Evolutionary conservation across 768 basidiomycete species (phyloP), one percentile per base, ranked within the genome.

Genomic region (Rhodotorula graminis): DNA sequence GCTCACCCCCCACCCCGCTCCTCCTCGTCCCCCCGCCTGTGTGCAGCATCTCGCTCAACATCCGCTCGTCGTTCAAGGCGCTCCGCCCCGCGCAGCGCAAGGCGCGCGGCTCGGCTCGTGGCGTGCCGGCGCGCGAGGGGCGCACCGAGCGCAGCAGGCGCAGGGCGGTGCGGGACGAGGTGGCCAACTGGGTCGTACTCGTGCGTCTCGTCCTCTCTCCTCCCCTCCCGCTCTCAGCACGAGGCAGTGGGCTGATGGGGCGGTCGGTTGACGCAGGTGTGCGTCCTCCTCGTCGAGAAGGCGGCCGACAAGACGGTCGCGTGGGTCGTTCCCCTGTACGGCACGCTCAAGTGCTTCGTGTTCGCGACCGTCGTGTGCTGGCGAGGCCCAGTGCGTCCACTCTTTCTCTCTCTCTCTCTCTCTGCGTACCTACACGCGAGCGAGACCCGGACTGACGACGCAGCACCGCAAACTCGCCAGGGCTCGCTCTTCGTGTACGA

Each of bases 171-270:
- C 55, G 52, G 68, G 65, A 18, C 1, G 60, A 66, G 23, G 9
- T 69, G 18, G 53, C 37, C 25, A 61, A 64, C 53, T 71, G 70
- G 70, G 40, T 70, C 44, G 70, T 75, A 33, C 66, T 61, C 56
- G 74, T 72, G 47, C 10, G 70, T 37, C 5, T 37, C 5, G 5
- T 37, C 37, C 44, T 53, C 27, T 18, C 4, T 18, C 5, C 49
- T 33, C 8, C 29, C n/a, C n/a, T n/a, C n/a, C n/a, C n/a, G n/a
- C n/a, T n/a, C n/a, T n/a, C n/a, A n/a, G n/a, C n/a, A n/a, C n/a
- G n/a, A n/a, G n/a, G n/a, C n/a, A n/a, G n/a, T n/a, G n/a, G n/a
- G n/a, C n/a, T n/a, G n/a, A n/a, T n/a, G n/a, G n/a, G n/a, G n/a
- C n/a, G n/a, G n/a, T n/a, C n/a, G n/a, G n/a, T n/a, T n/a, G n/a